Percentiles rank a stretch among this genome's conserved stretches.
Conservation (phyloP, 805 yeast genomes). For the Barnettozyma sp. region DNA sequence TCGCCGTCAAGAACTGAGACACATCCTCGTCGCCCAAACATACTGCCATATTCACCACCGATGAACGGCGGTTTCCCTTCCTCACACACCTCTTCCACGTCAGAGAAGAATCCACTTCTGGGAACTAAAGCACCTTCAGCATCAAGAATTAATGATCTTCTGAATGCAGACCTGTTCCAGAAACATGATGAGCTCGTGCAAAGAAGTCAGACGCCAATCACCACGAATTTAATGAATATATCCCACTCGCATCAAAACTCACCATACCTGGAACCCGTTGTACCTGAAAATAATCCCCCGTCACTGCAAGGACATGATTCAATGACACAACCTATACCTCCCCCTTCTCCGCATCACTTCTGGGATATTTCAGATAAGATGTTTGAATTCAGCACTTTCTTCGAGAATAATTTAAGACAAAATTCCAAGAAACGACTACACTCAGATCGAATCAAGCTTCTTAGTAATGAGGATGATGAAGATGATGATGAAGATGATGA, state of each 20-base stretch:
- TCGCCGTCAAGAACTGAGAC: neutral
- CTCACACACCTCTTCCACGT: conserved; percentile 1
- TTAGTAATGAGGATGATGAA: conserved; percentile 5
- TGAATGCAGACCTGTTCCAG: conserved; percentile 8
- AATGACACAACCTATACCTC: too few species aligned
- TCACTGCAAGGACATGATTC: conserved; percentile 1
- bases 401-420: conserved; percentile 22
- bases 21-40: neutral
- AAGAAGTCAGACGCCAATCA: conserved; percentile 20
- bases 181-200: conserved; percentile 11
- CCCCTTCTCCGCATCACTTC: conserved; percentile 4
- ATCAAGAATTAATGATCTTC: conserved; percentile 3
- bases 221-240: conserved; percentile 17
- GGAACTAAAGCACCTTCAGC: conserved; percentile 1
- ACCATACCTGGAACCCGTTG: conserved; percentile 6
- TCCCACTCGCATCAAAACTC: conserved; percentile 11
- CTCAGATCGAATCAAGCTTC: conserved; percentile 14
- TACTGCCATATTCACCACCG: neutral
- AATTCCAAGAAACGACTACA: conserved; percentile 11
- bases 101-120: conserved; percentile 1
- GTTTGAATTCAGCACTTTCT: conserved; percentile 21
- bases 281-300: neutral
- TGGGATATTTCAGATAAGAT: conserved; percentile 17
- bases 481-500: neutral
- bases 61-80: neutral